Base-by-base conservation (phyloP, 441 rosid species). In the Kokia cookei region DNA sequence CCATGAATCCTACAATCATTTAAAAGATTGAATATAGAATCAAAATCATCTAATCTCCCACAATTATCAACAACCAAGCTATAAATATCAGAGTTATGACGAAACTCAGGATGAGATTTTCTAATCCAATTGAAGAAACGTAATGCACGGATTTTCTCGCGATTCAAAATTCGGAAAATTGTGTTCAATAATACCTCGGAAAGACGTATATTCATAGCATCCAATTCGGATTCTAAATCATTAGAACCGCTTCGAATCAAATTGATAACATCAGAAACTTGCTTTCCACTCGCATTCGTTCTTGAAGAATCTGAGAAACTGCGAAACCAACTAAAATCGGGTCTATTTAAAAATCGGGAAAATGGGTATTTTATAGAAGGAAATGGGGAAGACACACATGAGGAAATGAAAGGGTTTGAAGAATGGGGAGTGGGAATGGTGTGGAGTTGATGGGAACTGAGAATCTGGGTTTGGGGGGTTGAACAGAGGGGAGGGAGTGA, bases 51-150 rank as follows among this genome's bases (percentile, higher is more conserved):
- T 51, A 80, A 75, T 35, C 77, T 73, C 61, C 92, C 92, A 22
- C 92, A 86, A 77, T 86, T 88, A 78, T 80, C 82, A 73, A 89
- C 53, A 50, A 79, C 75, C 65, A 89, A 80, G 77, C 88, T 84
- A 76, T 86, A 85, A 24, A 85, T 68, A 29, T 81, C 84, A 71
- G 81, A 77, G 67, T 82, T 62, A 62, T 62, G 1, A 27, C 48
- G 73, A 72, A 80, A 73, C 48, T 79, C 77, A 2, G 88, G 90
- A 59, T 72, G 77, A 40, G 64, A 61, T 13, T 19, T 12, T 32
- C 67, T 73, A 53, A 83, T 42, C 91, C 91, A 89, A 57, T 59
- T 47, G 77, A 84, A 82, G 77, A 87, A 89, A 37, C 77, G 78
- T 63, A 85, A 66, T 35, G 84, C 85, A 51, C 87, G 62, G 45